Conservation (phyloP, 768 basidiomycete genomes). For the Kwoniella sp. region DNA sequence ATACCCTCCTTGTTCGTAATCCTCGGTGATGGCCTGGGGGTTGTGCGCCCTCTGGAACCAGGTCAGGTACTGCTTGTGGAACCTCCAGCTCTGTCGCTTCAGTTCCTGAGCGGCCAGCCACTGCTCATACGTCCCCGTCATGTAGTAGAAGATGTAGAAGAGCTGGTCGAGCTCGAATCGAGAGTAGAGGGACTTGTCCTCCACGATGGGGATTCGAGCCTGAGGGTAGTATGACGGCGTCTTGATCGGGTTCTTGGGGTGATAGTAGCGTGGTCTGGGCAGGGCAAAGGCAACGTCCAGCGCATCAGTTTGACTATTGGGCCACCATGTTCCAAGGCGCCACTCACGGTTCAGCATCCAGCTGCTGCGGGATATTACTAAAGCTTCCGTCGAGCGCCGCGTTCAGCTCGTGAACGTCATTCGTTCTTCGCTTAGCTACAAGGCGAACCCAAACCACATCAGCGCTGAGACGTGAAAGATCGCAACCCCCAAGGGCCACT, state of each 20-base stretch:
- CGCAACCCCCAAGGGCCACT: conserved; percentile 10
- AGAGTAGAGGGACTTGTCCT: conserved; percentile 75
- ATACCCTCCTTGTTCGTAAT: conserved; percentile 98
- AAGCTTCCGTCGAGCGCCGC: conserved; percentile 91
- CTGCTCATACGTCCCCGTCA: conserved; percentile 95
- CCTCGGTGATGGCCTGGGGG: conserved; percentile 96
- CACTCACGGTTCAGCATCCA: conserved; percentile 86
- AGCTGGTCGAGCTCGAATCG: conserved; percentile 94
- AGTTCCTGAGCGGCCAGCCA: conserved; percentile 94
- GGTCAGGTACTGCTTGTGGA: conserved; percentile 97
- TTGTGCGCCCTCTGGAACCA: conserved; percentile 99
- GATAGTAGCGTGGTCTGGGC: conserved; percentile 87
- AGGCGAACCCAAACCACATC: not conserved
- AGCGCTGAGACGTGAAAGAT: not conserved
- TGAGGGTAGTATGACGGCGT: conserved; percentile 96
- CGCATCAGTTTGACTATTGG: not conserved
- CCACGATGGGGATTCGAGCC: conserved; percentile 70
- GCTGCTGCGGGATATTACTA: conserved; percentile 79
- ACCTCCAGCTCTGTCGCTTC: conserved; percentile 96
- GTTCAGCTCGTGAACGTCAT: conserved; percentile 83
- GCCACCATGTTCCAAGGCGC: not conserved
- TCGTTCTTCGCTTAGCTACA: conserved; percentile 44
- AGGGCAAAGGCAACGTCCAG: not conserved
- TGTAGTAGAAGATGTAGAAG: conserved; percentile 98
- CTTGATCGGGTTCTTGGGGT: conserved; percentile 82